Evolutionary conservation across 805 yeast genomes (phyloP).

Genomic region (Kluyveromyces nonfermentans): DNA sequence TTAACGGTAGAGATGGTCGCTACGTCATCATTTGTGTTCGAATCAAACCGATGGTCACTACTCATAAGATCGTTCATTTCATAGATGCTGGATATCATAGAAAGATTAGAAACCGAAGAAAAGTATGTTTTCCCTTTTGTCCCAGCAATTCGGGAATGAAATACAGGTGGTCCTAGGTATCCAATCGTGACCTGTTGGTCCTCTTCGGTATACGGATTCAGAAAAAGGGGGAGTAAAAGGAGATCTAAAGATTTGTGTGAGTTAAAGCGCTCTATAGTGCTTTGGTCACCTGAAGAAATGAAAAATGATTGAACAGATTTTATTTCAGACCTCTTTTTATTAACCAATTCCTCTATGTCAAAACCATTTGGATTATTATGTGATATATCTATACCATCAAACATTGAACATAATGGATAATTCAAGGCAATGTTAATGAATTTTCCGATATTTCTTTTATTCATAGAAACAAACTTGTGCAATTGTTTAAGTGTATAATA

Average conservation of each 20-base stretch:
- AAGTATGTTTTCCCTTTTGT: background rate
- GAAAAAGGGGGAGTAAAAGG: slow-evolving; percentile 10
- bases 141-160: background rate
- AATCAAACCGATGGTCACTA: background rate
- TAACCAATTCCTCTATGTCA: slow-evolving; percentile 9
- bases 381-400: slow-evolving; percentile 12
- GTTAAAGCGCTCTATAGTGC: slow-evolving; percentile 8
- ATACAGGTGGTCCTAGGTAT: slow-evolving; percentile 3
- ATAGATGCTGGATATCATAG: slow-evolving; percentile 6
- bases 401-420: slow-evolving; percentile 13
- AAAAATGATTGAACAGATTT: background rate
- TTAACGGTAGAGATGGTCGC: slow-evolving; percentile 1
- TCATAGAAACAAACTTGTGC: slow-evolving; percentile 7
- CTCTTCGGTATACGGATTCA: slow-evolving; percentile 6
- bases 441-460: slow-evolving; percentile 11
- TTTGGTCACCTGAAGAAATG: background rate
- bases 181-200: background rate
- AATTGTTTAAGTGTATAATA: slow-evolving; percentile 7
- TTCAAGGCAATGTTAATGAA: slow-evolving; percentile 16
- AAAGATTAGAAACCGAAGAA: slow-evolving; percentile 2
- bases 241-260: slow-evolving; percentile 10
- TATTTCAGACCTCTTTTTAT: background rate
- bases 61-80: slow-evolving; percentile 4
- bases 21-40: slow-evolving; percentile 3
- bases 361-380: slow-evolving; percentile 15